phyloP scores from a whole-genome alignment of 495 filamentous ascomycete species.

The Penicillium parvum region DNA sequence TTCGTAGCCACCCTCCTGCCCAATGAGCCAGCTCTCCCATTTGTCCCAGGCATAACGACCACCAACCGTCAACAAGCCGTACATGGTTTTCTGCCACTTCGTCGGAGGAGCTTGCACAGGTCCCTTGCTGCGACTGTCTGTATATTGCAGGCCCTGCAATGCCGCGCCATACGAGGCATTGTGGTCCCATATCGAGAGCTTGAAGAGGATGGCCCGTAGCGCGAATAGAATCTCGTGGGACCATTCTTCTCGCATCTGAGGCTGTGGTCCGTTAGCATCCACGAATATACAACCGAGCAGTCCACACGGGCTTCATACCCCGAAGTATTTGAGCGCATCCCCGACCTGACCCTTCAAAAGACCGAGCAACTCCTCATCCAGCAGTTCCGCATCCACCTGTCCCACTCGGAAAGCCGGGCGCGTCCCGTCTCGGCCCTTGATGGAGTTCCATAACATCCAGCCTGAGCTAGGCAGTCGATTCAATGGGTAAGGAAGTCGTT shows the following conservation, averaged over 20 bases:
- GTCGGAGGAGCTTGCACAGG: constrained; percentile 58
- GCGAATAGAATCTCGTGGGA: constrained; percentile 75
- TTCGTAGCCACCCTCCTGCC: constrained; percentile 65
- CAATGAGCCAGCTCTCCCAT: constrained; percentile 83
- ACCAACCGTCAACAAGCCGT: constrained; percentile 80
- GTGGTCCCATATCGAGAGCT: constrained; percentile 94
- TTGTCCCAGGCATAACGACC: constrained; percentile 86
- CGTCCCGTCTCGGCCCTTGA: constrained; percentile 73
- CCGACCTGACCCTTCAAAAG: constrained; percentile 83
- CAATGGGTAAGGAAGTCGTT: constrained; percentile 61
- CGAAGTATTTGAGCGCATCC: constrained; percentile 84
- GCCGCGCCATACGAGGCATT: constrained; percentile 91
- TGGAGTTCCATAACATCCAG: constrained; percentile 59
- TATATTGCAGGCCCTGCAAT: constrained; percentile 84
- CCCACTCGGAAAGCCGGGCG: constrained; percentile 87
- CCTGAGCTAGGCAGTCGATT: constrained; percentile 53
- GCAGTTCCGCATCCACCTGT: constrained; percentile 91
- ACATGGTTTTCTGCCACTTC: constrained; percentile 74
- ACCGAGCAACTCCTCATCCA: constrained; percentile 89
- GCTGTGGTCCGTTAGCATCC: constrained; percentile 26
- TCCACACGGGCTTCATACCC: constrained; percentile 37
- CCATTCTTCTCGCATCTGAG: constrained; percentile 72
- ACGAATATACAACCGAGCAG: neutral
- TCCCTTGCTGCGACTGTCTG: constrained; percentile 69
- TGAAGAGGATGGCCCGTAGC: constrained; percentile 80